Conservation (phyloP, 2,329 filamentous ascomycete genomes). For the Incumbomyces delicatus region DNA sequence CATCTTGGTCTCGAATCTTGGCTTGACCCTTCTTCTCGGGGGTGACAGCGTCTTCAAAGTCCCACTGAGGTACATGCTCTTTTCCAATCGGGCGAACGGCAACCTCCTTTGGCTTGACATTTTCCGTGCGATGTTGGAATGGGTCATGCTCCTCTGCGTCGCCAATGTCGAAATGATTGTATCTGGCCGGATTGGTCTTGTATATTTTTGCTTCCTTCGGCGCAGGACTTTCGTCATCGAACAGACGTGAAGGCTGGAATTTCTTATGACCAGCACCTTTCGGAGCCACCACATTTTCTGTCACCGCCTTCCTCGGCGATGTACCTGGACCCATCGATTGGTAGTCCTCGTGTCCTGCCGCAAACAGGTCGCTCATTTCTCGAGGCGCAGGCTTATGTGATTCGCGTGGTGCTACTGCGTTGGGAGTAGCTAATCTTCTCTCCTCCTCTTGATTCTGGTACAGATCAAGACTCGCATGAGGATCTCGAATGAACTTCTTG, state of each 20-base stretch:
- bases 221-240: conserved; percentile 46
- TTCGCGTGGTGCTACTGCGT: conserved; percentile 53
- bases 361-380: conserved; percentile 61
- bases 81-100: conserved; percentile 19
- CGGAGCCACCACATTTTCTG: conserved; percentile 27
- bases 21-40: conserved; percentile 59
- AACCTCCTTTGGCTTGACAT: conserved; percentile 18
- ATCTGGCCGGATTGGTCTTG: conserved; percentile 68
- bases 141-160: conserved; percentile 28
- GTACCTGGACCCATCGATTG: conserved; percentile 22
- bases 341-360: conserved; percentile 34
- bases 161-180: conserved; percentile 73
- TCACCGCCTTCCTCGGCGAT: conserved; percentile 17
- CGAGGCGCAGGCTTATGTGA: conserved; percentile 62
- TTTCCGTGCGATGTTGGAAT: conserved; percentile 19
- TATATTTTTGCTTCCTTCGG: conserved; percentile 22
- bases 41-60: conserved; percentile 78
- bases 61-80: conserved; percentile 64
- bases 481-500: conserved; percentile 35
- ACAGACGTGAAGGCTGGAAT: conserved; percentile 45
- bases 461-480: conserved; percentile 28
- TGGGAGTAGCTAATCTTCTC: conserved; percentile 34
- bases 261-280: conserved; percentile 41
- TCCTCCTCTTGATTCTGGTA: conserved; percentile 15
- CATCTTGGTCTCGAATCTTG: conserved; percentile 57